phyloP scores from a whole-genome alignment of 1,139 yeast genomes.

The Wickerhamiella infanticola region DNA sequence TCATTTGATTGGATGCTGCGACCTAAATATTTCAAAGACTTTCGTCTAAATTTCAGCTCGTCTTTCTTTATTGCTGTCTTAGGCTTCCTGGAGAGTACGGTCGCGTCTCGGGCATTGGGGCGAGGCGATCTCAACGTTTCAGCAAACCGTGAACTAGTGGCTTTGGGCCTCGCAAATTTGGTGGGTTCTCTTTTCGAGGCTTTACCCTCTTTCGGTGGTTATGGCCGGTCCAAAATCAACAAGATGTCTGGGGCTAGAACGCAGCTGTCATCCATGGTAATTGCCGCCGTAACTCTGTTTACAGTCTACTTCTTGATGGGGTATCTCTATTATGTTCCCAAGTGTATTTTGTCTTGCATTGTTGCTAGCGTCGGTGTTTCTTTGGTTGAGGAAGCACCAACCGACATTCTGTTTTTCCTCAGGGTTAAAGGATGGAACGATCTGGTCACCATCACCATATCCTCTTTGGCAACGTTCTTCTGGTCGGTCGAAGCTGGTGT shows the following conservation, averaged over 20 bases:
- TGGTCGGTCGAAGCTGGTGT: slow-evolving; percentile 87
- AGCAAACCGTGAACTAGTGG: slow-evolving; percentile 46
- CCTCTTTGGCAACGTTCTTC: slow-evolving; percentile 56
- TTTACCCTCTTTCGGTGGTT: slow-evolving; percentile 90
- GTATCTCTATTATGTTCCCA: slow-evolving; percentile 58
- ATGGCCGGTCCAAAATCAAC: slow-evolving; percentile 83
- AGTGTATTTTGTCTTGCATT: slow-evolving; percentile 67
- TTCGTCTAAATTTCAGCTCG: slow-evolving; percentile 26
- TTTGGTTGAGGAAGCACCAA: slow-evolving; percentile 76
- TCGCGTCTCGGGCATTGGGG: slow-evolving; percentile 56
- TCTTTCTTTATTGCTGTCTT: slow-evolving; percentile 63
- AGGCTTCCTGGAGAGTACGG: slow-evolving; percentile 88
- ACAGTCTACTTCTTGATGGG: slow-evolving; percentile 49
- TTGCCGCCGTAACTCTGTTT: slow-evolving; percentile 58
- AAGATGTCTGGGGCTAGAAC: slow-evolving; percentile 77
- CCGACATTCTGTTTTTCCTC: slow-evolving; percentile 61
- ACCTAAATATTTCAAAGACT: slow-evolving; percentile 21
- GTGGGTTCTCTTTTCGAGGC: slow-evolving; percentile 59
- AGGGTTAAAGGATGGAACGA: slow-evolving; percentile 64
- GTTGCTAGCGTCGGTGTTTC: slow-evolving; percentile 68
- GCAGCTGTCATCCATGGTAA: slow-evolving; percentile 65
- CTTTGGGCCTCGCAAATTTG: slow-evolving; percentile 65
- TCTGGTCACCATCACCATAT: slow-evolving; percentile 53
- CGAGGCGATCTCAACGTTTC: slow-evolving; percentile 22
- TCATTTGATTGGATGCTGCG: slow-evolving; percentile 36